Conservation (phyloP, 495 filamentous ascomycete species). For the Pyrenopolyporus hunteri region DNA sequence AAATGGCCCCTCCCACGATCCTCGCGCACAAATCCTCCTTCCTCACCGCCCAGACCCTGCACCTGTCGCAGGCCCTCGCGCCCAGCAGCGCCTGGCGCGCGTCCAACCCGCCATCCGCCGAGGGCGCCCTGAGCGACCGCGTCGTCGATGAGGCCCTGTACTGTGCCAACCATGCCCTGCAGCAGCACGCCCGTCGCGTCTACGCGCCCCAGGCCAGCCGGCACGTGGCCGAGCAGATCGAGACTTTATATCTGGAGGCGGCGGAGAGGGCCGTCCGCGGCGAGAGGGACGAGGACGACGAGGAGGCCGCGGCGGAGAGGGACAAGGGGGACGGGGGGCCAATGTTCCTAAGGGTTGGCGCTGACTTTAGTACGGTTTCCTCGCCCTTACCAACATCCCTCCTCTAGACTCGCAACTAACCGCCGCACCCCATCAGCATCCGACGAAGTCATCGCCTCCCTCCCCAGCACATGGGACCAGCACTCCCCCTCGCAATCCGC, state of each 20-base stretch:
- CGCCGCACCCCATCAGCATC: slow-evolving; percentile 41
- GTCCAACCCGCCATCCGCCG: slow-evolving; percentile 49
- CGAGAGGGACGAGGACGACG: slow-evolving; percentile 51
- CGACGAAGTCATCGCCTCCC: slow-evolving; percentile 47
- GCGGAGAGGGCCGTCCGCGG: slow-evolving; percentile 45
- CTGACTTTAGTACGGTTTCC: slow-evolving; percentile 47
- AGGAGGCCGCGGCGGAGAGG: slow-evolving; percentile 42
- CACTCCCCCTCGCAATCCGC: slow-evolving; percentile 40
- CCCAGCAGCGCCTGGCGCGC: slow-evolving; percentile 65
- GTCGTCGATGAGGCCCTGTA: slow-evolving; percentile 51
- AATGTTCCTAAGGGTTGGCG: slow-evolving; percentile 40
- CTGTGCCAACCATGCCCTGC: slow-evolving; percentile 68
- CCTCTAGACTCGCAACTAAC: background rate
- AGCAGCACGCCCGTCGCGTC: slow-evolving; percentile 71
- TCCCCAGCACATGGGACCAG: slow-evolving; percentile 51
- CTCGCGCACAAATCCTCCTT: slow-evolving; percentile 69
- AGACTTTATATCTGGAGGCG: slow-evolving; percentile 69
- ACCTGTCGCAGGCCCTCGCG: slow-evolving; percentile 61
- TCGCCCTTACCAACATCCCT: background rate
- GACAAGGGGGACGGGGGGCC: slow-evolving; percentile 42
- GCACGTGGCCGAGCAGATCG: slow-evolving; percentile 83
- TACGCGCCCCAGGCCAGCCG: slow-evolving; percentile 78
- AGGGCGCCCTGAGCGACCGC: slow-evolving; percentile 62
- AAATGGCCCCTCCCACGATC: slow-evolving; percentile 58
- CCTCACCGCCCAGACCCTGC: slow-evolving; percentile 65